Conservation (phyloP, 495 filamentous ascomycete species). For the Cladorrhinum samala region DNA sequence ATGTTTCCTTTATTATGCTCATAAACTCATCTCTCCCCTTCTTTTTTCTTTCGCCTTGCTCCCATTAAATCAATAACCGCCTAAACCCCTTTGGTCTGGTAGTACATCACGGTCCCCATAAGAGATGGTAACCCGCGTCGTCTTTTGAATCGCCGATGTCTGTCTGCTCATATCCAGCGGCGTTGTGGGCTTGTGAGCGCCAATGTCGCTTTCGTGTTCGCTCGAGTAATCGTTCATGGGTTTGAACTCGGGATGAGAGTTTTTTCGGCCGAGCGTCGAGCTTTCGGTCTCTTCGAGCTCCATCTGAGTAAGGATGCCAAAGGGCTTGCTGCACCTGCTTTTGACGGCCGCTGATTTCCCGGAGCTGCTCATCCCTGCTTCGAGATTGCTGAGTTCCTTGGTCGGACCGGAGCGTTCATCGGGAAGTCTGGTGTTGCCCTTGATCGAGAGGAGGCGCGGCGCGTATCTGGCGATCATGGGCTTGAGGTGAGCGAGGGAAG, state of each 20-base stretch:
- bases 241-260: neutral
- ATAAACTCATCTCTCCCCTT: no score
- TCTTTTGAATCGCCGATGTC: neutral
- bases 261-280: neutral
- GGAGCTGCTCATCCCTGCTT: neutral
- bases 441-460: neutral
- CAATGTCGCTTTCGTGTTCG: neutral
- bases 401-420: neutral
- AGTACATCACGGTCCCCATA: neutral
- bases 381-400: neutral
- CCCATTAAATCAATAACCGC: no score
- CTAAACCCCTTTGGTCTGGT: no score
- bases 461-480: neutral
- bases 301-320: neutral
- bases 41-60: no score
- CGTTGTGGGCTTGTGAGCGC: neutral
- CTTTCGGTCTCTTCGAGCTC: neutral
- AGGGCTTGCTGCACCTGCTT: neutral
- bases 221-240: neutral
- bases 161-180: neutral
- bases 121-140: neutral
- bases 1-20: no score
- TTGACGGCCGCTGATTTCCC: neutral
- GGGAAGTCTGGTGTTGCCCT: neutral
- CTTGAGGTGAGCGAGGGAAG: slow-evolving; percentile 1